Percentiles rank a stretch among this genome's conserved stretches.
Evolutionary conservation across 306 rosid genomes (phyloP).

Genomic region (Pyrus communis): DNA sequence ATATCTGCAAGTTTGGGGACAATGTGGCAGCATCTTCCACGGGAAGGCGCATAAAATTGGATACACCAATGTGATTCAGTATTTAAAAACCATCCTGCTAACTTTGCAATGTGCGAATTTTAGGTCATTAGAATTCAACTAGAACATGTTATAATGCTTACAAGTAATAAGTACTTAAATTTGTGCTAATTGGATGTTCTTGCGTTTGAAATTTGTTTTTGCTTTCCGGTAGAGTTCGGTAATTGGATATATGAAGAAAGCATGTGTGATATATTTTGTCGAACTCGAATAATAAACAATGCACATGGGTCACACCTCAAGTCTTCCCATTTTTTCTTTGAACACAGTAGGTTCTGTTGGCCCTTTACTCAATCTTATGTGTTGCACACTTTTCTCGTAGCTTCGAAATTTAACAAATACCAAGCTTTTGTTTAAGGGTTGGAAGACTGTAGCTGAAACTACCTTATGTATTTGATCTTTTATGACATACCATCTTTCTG

Average conservation of each 20-base stretch:
- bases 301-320: neutral
- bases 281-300: neutral
- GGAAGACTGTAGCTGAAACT: neutral
- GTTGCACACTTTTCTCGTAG: neutral
- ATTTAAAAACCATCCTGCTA: neutral
- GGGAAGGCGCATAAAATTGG: neutral
- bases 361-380: neutral
- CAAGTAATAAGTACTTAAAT: neutral
- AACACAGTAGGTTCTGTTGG: neutral
- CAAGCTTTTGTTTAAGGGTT: neutral
- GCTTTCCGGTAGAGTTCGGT: neutral
- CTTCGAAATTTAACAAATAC: neutral
- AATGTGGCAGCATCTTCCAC: neutral
- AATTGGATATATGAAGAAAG: neutral
- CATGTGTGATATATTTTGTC: neutral
- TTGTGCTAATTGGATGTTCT: neutral
- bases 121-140: neutral
- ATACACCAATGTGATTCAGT: neutral
- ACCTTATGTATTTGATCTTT: neutral
- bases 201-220: neutral
- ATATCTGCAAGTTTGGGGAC: neutral
- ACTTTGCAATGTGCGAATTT: neutral
- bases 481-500: conserved; percentile 7
- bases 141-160: neutral
- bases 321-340: neutral